Base-by-base conservation (phyloP, 164 flowering plant genomes). In the Sedum album region DNA sequence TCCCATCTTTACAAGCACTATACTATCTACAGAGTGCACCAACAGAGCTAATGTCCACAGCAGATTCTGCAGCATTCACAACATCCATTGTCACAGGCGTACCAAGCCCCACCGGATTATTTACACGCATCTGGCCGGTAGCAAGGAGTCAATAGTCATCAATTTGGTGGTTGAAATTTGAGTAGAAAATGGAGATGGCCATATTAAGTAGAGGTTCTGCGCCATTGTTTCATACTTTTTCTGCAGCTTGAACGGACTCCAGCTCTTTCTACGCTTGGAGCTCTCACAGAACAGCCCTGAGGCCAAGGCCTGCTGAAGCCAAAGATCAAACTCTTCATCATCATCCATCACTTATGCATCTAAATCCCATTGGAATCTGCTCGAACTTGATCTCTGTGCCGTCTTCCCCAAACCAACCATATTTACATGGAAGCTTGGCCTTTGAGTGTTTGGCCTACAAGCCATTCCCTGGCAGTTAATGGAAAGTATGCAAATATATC, bases 381-480 rank as follows among this genome's bases (percentile, higher is more conserved):
- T 84, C 18, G 93, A 79, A 68, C 80, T 83, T 53, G 93, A 85
- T 74, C 87, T 83, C 65, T 85, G 97, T 3, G 86, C 55, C 48
- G 83, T 80, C 71, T n/a, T n/a, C n/a, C n/a, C n/a, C n/a, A n/a
- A n/a, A n/a, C n/a, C n/a, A n/a, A n/a, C n/a, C n/a, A n/a, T 90
- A 80, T 90, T 95, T 38, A 95, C 99, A 73, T 89, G 99, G 81
- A 95, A 95, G 78, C 94, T 92, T 0, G 99, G 97, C 18, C 93
- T 74, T 71, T 95, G 99, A 53, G 97, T 92, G 74, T 95, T 92
- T 6, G 99, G 97, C 72, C 91, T 83, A 78, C 97, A 39, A n/a
- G n/a, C n/a, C n/a, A n/a, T n/a, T n/a, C n/a, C n/a, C n/a, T n/a
- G n/a, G n/a, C n/a, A n/a, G n/a, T n/a, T n/a, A n/a, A n/a, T n/a